Evolutionary conservation across 2,329 filamentous ascomycete genomes (phyloP).

Genomic region (Verticillium nubilum): DNA sequence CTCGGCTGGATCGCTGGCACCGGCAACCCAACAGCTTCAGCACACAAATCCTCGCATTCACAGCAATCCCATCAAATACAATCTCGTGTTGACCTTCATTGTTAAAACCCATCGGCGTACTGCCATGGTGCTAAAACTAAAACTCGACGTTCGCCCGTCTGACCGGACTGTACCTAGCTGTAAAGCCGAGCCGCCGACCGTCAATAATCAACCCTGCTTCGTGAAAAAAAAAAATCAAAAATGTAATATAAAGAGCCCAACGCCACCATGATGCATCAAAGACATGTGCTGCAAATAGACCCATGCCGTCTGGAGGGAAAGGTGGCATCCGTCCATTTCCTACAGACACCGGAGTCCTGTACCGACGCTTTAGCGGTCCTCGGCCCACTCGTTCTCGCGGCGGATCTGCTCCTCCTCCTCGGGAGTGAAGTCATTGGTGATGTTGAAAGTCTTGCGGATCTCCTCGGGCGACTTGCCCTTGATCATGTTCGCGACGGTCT

Average conservation of each 20-base stretch:
- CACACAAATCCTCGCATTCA: background rate
- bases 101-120: background rate
- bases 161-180: background rate
- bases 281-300: background rate
- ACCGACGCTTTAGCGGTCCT: conserved; percentile 57
- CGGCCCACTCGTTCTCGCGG: conserved; percentile 86
- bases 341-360: background rate
- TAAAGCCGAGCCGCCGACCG: background rate
- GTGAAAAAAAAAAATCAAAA: background rate
- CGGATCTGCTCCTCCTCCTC: conserved; percentile 99
- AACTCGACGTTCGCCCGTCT: background rate
- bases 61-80: background rate
- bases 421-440: conserved; percentile 97
- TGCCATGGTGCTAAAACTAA: background rate
- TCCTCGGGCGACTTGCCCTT: conserved; percentile 99
- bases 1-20: too few species aligned
- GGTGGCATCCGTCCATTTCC: background rate
- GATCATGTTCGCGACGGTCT: conserved; percentile 99
- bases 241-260: background rate
- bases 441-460: conserved; percentile 99
- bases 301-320: background rate
- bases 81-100: background rate
- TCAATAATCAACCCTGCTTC: background rate
- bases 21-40: too few species aligned
- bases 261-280: conserved; percentile 1